Conservation (phyloP, 2,329 filamentous ascomycete genomes). For the Cordyceps tenuipes region DNA sequence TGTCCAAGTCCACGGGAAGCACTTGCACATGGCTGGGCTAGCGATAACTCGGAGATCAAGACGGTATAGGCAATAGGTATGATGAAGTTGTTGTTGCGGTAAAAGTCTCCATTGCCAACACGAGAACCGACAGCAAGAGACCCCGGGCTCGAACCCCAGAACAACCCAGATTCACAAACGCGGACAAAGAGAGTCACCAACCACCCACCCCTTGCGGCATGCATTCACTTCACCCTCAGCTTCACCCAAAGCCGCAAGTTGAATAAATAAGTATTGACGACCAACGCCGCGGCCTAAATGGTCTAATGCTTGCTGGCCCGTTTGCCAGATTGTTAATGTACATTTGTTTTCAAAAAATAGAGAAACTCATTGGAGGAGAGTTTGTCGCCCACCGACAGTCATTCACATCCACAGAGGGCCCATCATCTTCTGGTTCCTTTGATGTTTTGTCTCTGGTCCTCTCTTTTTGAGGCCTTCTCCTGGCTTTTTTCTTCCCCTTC, state of each 20-base stretch:
- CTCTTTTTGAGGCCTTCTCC: background rate
- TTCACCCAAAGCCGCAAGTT: slow-evolving; percentile 9
- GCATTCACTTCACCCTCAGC: background rate
- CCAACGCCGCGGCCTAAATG: slow-evolving; percentile 28
- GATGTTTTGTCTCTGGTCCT: no score
- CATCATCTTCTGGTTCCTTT: no score
- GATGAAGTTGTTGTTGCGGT: background rate
- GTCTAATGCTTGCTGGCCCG: slow-evolving; percentile 39
- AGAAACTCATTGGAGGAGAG: slow-evolving; percentile 36
- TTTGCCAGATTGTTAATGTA: slow-evolving; percentile 40
- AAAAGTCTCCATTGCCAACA: background rate
- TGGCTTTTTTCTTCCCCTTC: background rate
- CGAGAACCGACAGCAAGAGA: no score
- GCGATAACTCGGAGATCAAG: background rate
- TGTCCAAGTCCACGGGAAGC: slow-evolving; percentile 42
- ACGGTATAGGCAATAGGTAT: background rate
- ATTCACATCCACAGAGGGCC: background rate
- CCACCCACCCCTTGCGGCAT: no score
- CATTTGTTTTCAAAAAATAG: slow-evolving; percentile 28
- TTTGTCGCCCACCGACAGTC: slow-evolving; percentile 26
- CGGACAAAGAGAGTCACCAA: background rate
- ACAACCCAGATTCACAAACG: background rate
- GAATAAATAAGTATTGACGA: slow-evolving; percentile 17
- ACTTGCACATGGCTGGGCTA: slow-evolving; percentile 39
- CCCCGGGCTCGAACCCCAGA: background rate